Conservation (phyloP, 345 rosid genomes). For the Linum trigynum region DNA sequence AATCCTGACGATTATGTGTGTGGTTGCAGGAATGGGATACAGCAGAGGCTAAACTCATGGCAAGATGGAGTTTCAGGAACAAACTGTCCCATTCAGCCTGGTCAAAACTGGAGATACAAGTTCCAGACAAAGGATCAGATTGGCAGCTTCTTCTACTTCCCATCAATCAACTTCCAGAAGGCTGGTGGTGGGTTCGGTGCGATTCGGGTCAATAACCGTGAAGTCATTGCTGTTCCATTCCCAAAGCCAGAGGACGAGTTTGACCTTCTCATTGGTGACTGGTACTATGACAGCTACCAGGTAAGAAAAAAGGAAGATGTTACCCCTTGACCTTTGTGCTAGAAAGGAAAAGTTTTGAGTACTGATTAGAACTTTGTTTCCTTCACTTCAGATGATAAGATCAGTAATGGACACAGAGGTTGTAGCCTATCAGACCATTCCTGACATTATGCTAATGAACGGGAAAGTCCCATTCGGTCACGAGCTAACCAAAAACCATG, state of each 20-base stretch:
- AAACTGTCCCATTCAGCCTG: constrained; percentile 77
- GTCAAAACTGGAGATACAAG: constrained; percentile 79
- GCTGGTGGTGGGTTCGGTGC: constrained; percentile 80
- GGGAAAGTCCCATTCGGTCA: constrained; percentile 38
- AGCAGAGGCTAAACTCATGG: constrained; percentile 80
- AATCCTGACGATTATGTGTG: background rate
- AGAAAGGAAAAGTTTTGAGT: background rate
- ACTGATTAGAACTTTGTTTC: background rate
- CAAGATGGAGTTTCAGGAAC: constrained; percentile 87
- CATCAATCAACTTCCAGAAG: constrained; percentile 56
- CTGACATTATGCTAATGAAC: constrained; percentile 35
- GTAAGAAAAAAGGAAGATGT: constrained; percentile 8
- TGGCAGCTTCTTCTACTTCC: constrained; percentile 76
- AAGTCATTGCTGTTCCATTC: constrained; percentile 62
- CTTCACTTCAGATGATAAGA: constrained; percentile 19
- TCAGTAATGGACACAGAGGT: constrained; percentile 7
- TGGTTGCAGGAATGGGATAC: constrained; percentile 60
- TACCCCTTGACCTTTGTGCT: background rate
- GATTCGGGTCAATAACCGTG: constrained; percentile 56
- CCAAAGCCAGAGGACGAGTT: constrained; percentile 62
- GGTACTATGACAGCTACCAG: constrained; percentile 41
- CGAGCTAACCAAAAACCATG: constrained; percentile 16
- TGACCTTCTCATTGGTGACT: constrained; percentile 62
- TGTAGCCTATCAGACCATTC: constrained; percentile 9
- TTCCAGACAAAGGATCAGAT: constrained; percentile 87